Evolutionary conservation across 371 early-diverging fungal genomes (phyloP), one percentile per base, ranked within the genome.

Genomic region (Circinella umbellata): DNA sequence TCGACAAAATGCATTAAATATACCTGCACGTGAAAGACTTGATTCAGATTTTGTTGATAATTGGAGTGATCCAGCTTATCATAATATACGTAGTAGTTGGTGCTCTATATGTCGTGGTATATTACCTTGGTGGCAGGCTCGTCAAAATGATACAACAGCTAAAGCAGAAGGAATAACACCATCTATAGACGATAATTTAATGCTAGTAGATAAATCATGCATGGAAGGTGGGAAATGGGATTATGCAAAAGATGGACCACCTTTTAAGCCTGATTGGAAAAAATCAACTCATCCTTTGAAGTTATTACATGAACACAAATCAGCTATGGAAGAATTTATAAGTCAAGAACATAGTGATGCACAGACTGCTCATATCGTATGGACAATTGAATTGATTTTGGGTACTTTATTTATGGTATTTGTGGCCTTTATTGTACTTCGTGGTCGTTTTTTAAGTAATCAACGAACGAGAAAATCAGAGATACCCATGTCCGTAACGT

Each of bases 91-190:
- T 20, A 72, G 72, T 3, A 75, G 76, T 27, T 81, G 79, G 55
- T 81, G 82, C 17, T 77, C 79, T 3, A 57, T 81, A 1, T 81
- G 82, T 55, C 79, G 79, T 13, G 76, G 78, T 1, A 62, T 77
- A 17, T 61, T 74, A 13, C 76, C 79, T 18, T 75, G 74, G 70
- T 81, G 82, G 82, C 61, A 57, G 18, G 67, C 68, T 2, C 49
- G 77, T 18, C 15, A 13, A 18, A 18, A 57, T 42, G 42, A 42
- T 42, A n/a, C 15, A 36, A 39, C 34, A 15, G 11, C n/a, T 49
- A 37, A n/a, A 6, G 46, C 9, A 47, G 51, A 14, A 51, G 8
- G 17, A 51, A 51, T 13, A 17, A 51, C 14, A 51, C 8, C 51
- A 51, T 0, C 47, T 11, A 47, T 15, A 47, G 57, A 76, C 37